Conservation (phyloP, 306 rosid species). For the Lathyrus sativus region DNA sequence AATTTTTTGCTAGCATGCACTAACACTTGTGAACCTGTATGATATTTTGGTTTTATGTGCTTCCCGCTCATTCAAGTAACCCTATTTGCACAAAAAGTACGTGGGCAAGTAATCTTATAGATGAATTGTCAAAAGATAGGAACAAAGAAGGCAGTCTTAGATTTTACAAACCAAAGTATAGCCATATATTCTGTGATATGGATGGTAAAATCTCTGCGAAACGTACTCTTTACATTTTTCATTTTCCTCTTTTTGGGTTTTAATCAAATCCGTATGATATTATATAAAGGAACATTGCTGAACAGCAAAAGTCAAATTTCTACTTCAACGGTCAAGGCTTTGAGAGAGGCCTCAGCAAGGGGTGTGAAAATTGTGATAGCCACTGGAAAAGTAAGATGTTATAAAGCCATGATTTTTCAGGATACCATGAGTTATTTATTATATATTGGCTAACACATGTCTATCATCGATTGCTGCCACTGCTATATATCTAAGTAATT, state of each 20-base stretch:
- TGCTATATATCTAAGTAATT: no score
- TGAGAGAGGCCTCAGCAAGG: no score
- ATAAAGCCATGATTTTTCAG: no score
- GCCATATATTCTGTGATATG: constrained; percentile 91
- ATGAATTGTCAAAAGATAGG: constrained; percentile 84
- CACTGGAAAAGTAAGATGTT: no score
- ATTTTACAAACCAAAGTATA: constrained; percentile 84
- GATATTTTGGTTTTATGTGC: constrained; percentile 19
- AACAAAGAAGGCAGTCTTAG: constrained; percentile 82
- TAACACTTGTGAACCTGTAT: constrained; percentile 14
- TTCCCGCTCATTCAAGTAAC: constrained; percentile 29
- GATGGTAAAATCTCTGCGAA: constrained; percentile 64
- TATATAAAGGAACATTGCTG: no score
- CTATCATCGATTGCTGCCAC: no score
- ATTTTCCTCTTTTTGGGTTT: constrained; percentile 22
- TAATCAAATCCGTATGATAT: constrained; percentile 33
- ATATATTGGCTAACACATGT: no score
- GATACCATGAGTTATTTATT: no score
- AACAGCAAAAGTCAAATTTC: no score
- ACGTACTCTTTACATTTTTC: constrained; percentile 20
- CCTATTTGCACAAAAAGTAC: constrained; percentile 32
- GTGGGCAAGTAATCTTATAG: constrained; percentile 55
- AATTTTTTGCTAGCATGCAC: constrained; percentile 16
- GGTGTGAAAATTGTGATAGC: no score
- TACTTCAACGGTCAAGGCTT: no score